Evolutionary conservation across 495 filamentous ascomycete species (phyloP), one percentile per base, ranked within the genome.

Genomic region (Lasiosphaeria ovina): DNA sequence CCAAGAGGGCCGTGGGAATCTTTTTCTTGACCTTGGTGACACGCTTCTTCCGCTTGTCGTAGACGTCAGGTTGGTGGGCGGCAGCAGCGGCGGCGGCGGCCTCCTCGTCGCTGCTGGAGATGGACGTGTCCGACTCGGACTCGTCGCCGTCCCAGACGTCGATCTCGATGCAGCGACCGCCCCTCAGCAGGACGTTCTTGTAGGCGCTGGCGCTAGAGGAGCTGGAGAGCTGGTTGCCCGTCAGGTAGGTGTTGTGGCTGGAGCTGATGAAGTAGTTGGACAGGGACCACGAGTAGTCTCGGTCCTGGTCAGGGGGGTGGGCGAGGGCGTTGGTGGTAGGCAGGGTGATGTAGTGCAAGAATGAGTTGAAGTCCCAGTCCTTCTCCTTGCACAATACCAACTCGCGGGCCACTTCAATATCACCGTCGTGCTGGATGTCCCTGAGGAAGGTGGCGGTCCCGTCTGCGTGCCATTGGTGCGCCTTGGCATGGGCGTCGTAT

Each of bases 191-290:
- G 68, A 94, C 92, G 68, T 88, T 88, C 62, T 83, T 90, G 76
- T 97, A 98, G 17, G 89, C 87, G 54, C 89, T 89, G 1, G 87
- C 86, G 59, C 88, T 92, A 36, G 90, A 86, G 59, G 89, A 84
- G 62, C 91, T 92, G 59, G 86, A 94, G 9, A 98, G 80, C 74
- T 98, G 93, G 69, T 97, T 93, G 0, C 93, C 93, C 0, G 89
- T 91, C 61, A 98, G 79, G 67, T 97, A 98, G 0, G 93, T 97
- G 72, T 98, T 98, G 73, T 98, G 93, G 68, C 91, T 96, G 32
- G 89, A 93, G 54, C 87, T 92, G 62, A 98, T 87, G 69, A 88
- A 98, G 77, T 97, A 98, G 66, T 88, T 90, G 44, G 88, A 88
- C 40, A 97, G 78, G 3, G 92, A 91, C 51, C 82, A 85, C 7